Evolutionary conservation across 768 basidiomycete genomes (phyloP).

Genomic region (Mycena alexandri): DNA sequence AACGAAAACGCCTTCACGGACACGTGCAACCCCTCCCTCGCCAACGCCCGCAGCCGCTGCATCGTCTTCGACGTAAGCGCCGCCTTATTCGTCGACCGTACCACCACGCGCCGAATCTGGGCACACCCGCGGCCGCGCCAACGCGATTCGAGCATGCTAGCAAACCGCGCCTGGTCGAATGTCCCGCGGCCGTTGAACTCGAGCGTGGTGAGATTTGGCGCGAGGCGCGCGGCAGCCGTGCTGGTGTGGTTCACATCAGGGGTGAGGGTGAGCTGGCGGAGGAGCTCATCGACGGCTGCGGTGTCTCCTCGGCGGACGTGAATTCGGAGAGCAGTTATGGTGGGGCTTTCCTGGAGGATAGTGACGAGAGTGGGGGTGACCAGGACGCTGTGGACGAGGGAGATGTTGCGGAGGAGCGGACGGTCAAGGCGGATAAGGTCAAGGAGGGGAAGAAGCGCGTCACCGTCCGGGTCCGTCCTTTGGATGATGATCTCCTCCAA

Average conservation of each 20-base stretch:
- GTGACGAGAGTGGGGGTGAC: slow-evolving; percentile 16
- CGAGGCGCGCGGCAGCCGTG: background rate
- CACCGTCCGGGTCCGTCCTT: background rate
- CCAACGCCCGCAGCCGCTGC: background rate
- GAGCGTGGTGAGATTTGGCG: slow-evolving; percentile 10
- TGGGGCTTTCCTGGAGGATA: background rate
- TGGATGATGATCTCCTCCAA: slow-evolving; percentile 3
- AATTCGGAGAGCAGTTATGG: slow-evolving; percentile 2
- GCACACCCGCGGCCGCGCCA: background rate
- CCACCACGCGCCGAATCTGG: background rate
- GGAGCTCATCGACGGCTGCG: slow-evolving; percentile 7
- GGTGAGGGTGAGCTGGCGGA: background rate
- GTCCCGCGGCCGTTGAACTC: slow-evolving; percentile 20
- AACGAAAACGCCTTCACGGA: background rate
- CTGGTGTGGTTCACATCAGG: background rate
- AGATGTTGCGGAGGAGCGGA: slow-evolving; percentile 1
- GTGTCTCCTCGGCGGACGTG: slow-evolving; percentile 2
- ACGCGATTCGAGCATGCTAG: slow-evolving; percentile 14
- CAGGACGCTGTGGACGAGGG: slow-evolving; percentile 10
- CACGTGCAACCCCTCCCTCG: background rate
- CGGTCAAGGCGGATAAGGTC: slow-evolving; percentile 8
- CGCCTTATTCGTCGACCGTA: background rate
- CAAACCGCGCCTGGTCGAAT: background rate
- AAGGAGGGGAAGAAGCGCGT: slow-evolving; percentile 18
- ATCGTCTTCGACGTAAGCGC: background rate